Conservation (phyloP, 495 filamentous ascomycete species). For the Saxophila tyrrhenica region DNA sequence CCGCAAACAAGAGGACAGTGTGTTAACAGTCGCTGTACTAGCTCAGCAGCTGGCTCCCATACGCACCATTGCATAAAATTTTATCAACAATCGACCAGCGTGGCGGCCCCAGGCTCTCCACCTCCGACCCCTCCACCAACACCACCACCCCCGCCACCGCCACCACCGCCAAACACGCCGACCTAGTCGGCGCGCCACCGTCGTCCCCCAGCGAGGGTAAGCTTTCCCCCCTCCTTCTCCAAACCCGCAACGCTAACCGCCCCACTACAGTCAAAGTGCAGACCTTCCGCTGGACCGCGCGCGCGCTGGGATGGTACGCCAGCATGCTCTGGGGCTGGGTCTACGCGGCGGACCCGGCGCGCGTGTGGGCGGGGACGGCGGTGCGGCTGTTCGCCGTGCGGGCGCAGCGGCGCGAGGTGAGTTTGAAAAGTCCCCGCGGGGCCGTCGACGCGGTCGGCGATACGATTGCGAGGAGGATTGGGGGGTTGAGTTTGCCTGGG, state of each 20-base stretch:
- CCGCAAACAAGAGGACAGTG: constrained; percentile 5
- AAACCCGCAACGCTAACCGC: neutral
- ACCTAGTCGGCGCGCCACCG: neutral
- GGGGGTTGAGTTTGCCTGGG: constrained; percentile 50
- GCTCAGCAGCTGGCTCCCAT: constrained; percentile 92
- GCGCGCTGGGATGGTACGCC: constrained; percentile 94
- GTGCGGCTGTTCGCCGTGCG: constrained; percentile 77
- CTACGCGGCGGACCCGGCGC: constrained; percentile 80
- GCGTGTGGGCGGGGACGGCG: constrained; percentile 85
- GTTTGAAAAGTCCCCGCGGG: constrained; percentile 69
- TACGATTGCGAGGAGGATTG: constrained; percentile 79
- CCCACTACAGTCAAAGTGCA: constrained; percentile 61
- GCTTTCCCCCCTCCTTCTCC: neutral
- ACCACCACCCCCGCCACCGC: constrained; percentile 28
- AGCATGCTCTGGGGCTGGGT: constrained; percentile 91
- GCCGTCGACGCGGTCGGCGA: constrained; percentile 93
- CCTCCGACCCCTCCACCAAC: constrained; percentile 37
- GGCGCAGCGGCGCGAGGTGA: constrained; percentile 58
- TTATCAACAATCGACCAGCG: constrained; percentile 42
- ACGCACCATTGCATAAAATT: constrained; percentile 82
- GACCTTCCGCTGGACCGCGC: constrained; percentile 88
- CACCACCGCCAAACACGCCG: constrained; percentile 17
- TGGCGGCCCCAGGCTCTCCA: constrained; percentile 38
- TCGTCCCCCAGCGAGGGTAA: neutral
- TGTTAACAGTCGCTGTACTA: constrained; percentile 23